Conservation (phyloP, 768 basidiomycete species). For the Boletus rubropictus region DNA sequence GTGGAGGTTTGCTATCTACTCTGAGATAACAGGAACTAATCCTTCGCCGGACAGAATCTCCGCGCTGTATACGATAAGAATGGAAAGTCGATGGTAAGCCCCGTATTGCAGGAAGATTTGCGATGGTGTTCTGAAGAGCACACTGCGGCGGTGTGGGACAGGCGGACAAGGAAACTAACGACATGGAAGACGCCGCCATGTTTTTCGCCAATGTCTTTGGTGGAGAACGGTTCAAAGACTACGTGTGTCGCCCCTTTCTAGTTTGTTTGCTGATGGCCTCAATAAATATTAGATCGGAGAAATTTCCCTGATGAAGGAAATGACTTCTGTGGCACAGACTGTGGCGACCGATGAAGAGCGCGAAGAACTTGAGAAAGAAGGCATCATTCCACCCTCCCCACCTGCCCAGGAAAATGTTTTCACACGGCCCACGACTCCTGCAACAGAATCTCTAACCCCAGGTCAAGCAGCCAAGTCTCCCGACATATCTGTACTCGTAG, state of each 20-base stretch:
- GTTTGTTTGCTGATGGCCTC: neutral
- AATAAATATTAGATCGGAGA: conserved; percentile 74
- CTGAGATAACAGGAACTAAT: conserved; percentile 4
- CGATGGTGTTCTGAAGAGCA: conserved; percentile 3
- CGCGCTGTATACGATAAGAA: conserved; percentile 92
- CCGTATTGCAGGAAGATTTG: conserved; percentile 5
- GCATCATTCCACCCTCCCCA: conserved; percentile 33
- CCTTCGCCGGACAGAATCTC: conserved; percentile 50
- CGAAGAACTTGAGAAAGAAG: conserved; percentile 74
- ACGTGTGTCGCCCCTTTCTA: conserved; percentile 48
- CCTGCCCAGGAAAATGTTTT: conserved; percentile 11
- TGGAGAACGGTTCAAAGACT: conserved; percentile 85
- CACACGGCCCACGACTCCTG: conserved; percentile 19
- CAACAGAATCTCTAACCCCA: conserved; percentile 4
- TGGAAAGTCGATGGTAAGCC: conserved; percentile 77
- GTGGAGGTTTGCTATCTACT: conserved; percentile 24
- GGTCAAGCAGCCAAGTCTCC: conserved; percentile 4
- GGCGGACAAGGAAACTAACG: conserved; percentile 76
- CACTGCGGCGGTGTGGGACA: conserved; percentile 18
- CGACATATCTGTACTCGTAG: conserved; percentile 15
- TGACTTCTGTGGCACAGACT: conserved; percentile 77
- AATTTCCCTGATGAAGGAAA: conserved; percentile 92
- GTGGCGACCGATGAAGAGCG: conserved; percentile 93
- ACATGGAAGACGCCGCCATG: conserved; percentile 87
- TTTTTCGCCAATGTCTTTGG: conserved; percentile 97